A percentile compares a stretch with the other conserved stretches of the same genome.
These are phyloP conservation scores for Cordia subcordata DNA, from an alignment of 257 asterid genomes.

Conservation along the genomic window DNA sequence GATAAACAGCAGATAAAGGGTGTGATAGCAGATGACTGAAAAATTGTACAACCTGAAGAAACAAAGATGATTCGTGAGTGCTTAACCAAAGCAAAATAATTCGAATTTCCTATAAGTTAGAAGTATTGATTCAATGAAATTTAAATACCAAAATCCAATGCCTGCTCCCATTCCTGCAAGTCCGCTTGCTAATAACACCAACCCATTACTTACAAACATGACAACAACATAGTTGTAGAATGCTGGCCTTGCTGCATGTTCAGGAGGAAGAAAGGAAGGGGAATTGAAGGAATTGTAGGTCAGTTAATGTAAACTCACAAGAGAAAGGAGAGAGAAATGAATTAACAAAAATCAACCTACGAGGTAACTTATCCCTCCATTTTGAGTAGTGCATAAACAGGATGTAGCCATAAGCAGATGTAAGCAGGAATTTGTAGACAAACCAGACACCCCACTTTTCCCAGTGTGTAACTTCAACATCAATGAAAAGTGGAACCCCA, in stretches of 20 bases:
- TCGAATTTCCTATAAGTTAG: background rate
- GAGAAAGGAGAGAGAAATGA: conserved; percentile 1
- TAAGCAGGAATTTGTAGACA: conserved; percentile 46
- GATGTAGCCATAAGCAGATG: conserved; percentile 72
- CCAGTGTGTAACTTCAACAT: conserved; percentile 40
- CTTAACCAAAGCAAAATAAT: background rate
- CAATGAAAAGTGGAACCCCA: conserved; percentile 61
- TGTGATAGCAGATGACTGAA: conserved; percentile 50
- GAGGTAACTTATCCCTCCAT: conserved; percentile 94
- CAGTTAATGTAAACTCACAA: background rate
- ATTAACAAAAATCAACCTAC: conserved; percentile 36
- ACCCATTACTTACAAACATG: conserved; percentile 50
- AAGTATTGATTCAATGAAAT: background rate
- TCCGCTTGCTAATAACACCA: conserved; percentile 58
- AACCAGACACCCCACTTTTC: conserved; percentile 75
- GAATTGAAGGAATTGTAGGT: background rate
- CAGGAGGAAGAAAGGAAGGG: background rate
- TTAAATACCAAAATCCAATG: conserved; percentile 65
- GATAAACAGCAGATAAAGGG: conserved; percentile 72
- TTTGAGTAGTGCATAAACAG: conserved; percentile 82
- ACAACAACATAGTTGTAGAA: conserved; percentile 80
- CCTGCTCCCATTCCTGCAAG: conserved; percentile 60
- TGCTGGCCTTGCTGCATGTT: conserved; percentile 71
- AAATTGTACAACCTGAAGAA: conserved; percentile 66
- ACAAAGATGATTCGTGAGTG: background rate